phyloP scores from a whole-genome alignment of 805 yeast genomes.

The Pichia occidentalis region DNA sequence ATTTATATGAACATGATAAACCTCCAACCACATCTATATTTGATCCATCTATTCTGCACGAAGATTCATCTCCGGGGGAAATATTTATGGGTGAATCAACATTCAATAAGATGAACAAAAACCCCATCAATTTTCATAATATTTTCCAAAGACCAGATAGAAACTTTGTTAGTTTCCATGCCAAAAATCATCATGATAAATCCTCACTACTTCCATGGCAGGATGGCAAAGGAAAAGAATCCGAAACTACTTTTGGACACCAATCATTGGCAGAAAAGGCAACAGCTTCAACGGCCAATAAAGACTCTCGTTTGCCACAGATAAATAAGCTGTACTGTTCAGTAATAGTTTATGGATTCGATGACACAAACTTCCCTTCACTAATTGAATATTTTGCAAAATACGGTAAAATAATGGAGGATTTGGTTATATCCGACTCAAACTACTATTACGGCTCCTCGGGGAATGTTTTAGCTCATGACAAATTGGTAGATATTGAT shows the following conservation, averaged over 20 bases:
- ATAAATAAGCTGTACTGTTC: slow-evolving; percentile 53
- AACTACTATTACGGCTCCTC: slow-evolving; percentile 5
- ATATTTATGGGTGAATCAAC: slow-evolving; percentile 23
- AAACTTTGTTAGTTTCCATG: not conserved
- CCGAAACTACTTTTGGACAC: no score
- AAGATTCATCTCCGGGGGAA: slow-evolving; percentile 29
- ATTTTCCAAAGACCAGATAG: slow-evolving; percentile 35
- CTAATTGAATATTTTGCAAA: slow-evolving; percentile 41
- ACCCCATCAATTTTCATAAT: slow-evolving; percentile 40
- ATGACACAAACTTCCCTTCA: slow-evolving; percentile 61
- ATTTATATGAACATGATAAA: slow-evolving; percentile 27
- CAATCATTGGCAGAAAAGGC: no score
- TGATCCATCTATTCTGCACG: slow-evolving; percentile 39
- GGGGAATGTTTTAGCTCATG: slow-evolving; percentile 3
- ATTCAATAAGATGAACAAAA: slow-evolving; percentile 32
- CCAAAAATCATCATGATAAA: slow-evolving; percentile 25
- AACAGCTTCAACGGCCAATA: no score
- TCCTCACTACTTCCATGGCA: not conserved
- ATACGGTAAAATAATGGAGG: slow-evolving; percentile 15
- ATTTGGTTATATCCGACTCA: slow-evolving; percentile 6
- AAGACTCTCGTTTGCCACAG: no score
- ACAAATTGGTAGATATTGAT: not conserved
- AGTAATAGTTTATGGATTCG: slow-evolving; percentile 82
- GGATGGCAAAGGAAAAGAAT: no score
- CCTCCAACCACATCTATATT: slow-evolving; percentile 48